Base-by-base conservation (phyloP, 352 stramenopile genomes). In the Blastocystis sp. region DNA sequence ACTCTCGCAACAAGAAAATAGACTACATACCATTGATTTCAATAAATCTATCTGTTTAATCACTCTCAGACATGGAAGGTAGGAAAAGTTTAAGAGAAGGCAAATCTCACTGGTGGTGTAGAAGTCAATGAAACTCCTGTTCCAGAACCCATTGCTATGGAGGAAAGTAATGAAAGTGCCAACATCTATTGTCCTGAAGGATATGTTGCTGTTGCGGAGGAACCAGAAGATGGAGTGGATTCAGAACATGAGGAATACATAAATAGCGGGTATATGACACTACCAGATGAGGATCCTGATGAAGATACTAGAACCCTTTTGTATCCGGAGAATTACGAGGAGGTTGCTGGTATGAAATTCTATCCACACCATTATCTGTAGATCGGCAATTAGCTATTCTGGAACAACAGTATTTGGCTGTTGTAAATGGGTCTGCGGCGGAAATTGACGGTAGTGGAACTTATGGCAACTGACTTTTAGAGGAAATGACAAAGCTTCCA, bases 221-320 rank as follows among this genome's bases (percentile, higher is more conserved):
- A 80, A 80, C 21, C 32, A 32, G 24, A 65, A 1, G 69, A 39
- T 24, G 19, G 9, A 21, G n/a, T 46, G 9, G 43, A 63, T n/a
- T 37, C 35, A n/a, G 69, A 80, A 59, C 35, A 80, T 27, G 21
- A 61, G 42, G 42, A 32, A 37, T 80, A 80, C 42, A 58, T 80
- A 43, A 52, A 80, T 11, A 80, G 69, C 51, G 69, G 69, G 9
- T 80, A 80, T 61, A 80, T 80, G 69, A 80, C 69, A 42, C 69
- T 80, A 11, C 69, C 69, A 42, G 69, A 80, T 39, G 69, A 80
- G 32, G 69, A 80, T 80, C 69, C 69, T 29, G 49, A 80, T 63
- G 69, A 80, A 39, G 69, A 80, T 32, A 80, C 58, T n/a, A 29
- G n/a, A 7, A 21, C 19, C 5, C 42, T 80, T 59, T 24, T 63